A percentile compares a stretch with the other conserved stretches of the same genome.
Conservation (phyloP, 1,139 yeast species). For the Debaryomycetaceae sp. region DNA sequence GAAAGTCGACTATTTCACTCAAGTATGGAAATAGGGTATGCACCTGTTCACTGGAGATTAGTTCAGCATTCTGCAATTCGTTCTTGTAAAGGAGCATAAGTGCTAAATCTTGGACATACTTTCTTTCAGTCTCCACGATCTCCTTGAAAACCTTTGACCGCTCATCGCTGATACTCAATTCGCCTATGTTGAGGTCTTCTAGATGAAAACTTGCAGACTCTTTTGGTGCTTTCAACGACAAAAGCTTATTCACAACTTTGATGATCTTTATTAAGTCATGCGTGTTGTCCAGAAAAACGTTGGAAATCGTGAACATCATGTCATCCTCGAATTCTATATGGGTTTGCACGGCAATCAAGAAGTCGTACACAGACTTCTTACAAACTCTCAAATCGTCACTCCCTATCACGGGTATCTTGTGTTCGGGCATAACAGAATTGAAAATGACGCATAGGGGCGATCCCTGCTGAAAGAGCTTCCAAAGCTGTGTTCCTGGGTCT, state of each 20-base stretch:
- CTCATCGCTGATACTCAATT: constrained; percentile 42
- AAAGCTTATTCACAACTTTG: constrained; percentile 61
- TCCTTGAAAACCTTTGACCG: constrained; percentile 81
- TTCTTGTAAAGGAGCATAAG: constrained; percentile 62
- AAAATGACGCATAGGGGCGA: constrained; percentile 85
- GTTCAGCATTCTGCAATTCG: constrained; percentile 62
- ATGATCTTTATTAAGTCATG: constrained; percentile 73
- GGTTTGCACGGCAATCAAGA: constrained; percentile 80
- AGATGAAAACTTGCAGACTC: constrained; percentile 4
- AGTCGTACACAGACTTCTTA: constrained; percentile 87
- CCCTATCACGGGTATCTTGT: constrained; percentile 49
- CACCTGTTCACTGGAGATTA: constrained; percentile 74
- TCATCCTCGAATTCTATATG: constrained; percentile 76
- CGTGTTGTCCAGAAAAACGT: constrained; percentile 81
- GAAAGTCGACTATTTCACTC: constrained; percentile 82
- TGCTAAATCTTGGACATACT: constrained; percentile 88
- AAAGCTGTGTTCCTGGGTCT: constrained; percentile 90
- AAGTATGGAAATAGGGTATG: constrained; percentile 86
- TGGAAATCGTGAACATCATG: constrained; percentile 77
- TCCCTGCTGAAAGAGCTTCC: constrained; percentile 89
- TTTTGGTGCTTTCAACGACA: constrained; percentile 13
- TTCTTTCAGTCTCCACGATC: constrained; percentile 83
- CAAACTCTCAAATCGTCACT: constrained; percentile 81
- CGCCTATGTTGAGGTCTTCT: constrained; percentile 16
- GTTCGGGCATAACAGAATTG: constrained; percentile 52